These are phyloP conservation scores for Saccharomyces hybrid DNA, from an alignment of 1,139 yeast genomes.

Conservation along the genomic window DNA sequence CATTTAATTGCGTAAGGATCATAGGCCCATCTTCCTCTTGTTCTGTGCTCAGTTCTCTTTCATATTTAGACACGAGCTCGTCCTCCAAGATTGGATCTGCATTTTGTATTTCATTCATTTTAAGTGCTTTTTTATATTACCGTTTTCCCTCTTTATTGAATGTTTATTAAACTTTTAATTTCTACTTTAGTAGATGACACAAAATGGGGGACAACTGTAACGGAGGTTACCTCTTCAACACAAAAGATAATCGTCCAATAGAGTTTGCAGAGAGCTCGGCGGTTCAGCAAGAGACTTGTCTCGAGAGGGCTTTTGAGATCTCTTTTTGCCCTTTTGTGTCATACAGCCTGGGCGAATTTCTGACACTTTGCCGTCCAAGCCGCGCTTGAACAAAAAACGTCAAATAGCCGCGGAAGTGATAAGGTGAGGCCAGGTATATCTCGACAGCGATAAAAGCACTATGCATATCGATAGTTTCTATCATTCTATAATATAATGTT, in stretches of 20 bases:
- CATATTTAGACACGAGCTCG: not conserved
- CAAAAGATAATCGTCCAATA: not conserved
- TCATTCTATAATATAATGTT: not conserved
- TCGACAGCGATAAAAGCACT: too few relatives aligned
- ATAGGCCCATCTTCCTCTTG: conserved; percentile 6
- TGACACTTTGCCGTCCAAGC: not conserved
- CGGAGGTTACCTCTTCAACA: not conserved
- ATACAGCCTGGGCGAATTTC: not conserved
- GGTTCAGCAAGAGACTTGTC: not conserved
- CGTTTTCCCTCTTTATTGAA: not conserved
- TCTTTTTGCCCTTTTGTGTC: not conserved
- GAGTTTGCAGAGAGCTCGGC: not conserved
- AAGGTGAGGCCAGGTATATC: not conserved
- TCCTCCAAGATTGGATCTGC: not conserved
- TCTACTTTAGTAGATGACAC: not conserved
- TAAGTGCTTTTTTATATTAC: not conserved
- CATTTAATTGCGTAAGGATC: conserved; percentile 22
- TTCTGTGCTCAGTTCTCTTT: not conserved
- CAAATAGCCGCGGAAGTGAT: conserved; percentile 48
- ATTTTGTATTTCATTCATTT: not conserved
- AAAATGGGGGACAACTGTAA: not conserved
- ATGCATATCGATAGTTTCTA: not conserved
- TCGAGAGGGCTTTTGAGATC: not conserved
- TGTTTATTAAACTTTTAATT: not conserved
- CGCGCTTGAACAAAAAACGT: not conserved